These are phyloP conservation scores for Dioscorea dumetorum DNA, from an alignment of 106 monocot genomes.

Conservation along the genomic window DNA sequence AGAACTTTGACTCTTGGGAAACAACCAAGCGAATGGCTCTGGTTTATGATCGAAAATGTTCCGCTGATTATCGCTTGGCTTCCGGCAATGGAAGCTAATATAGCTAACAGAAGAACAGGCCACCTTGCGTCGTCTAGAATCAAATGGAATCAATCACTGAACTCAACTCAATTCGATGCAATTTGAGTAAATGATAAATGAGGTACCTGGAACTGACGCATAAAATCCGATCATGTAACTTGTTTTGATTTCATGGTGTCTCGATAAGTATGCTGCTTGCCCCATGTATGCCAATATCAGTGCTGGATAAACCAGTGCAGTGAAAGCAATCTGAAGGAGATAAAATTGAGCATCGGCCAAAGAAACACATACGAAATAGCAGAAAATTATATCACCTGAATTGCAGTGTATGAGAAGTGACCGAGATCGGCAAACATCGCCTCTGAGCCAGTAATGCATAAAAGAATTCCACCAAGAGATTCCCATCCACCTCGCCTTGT, in stretches of 20 bases:
- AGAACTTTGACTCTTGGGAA: constrained; percentile 63
- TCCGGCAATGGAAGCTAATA: constrained; percentile 57
- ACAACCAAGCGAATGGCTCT: constrained; percentile 53
- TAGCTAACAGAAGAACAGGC: constrained; percentile 52
- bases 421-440: constrained; percentile 74
- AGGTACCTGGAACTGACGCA: constrained; percentile 51
- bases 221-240: constrained; percentile 49
- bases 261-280: constrained; percentile 66
- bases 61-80: constrained; percentile 69
- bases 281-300: constrained; percentile 73
- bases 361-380: background rate
- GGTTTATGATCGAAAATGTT: constrained; percentile 68
- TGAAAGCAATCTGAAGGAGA: constrained; percentile 43
- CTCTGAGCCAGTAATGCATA: constrained; percentile 70
- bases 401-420: constrained; percentile 50
- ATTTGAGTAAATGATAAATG: background rate
- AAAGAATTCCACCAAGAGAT: constrained; percentile 53
- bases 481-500: constrained; percentile 52
- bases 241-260: constrained; percentile 28
- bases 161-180: background rate
- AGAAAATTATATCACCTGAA: constrained; percentile 7
- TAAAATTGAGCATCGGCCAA: background rate
- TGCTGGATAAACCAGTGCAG: constrained; percentile 45
- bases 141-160: background rate
- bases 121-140: constrained; percentile 38